A percentile compares a stretch with the other conserved stretches of the same genome.
Evolutionary conservation across 345 rosid genomes (phyloP).

Genomic region (Brassica carinata): DNA sequence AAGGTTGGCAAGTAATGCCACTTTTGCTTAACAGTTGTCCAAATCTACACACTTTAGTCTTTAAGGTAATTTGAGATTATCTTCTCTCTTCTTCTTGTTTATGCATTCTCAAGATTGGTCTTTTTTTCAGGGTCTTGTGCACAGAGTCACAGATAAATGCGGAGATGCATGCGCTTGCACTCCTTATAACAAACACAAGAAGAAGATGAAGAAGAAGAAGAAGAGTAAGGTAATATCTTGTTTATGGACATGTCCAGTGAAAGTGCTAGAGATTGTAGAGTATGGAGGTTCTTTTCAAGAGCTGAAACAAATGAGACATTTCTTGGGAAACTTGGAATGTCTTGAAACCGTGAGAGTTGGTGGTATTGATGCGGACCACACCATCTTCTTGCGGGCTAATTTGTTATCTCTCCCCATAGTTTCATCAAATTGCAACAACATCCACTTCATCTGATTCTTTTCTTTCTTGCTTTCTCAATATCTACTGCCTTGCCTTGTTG

Average conservation of each 20-base stretch:
- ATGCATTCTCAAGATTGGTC: not conserved
- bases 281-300: not conserved
- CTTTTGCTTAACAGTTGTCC: not conserved
- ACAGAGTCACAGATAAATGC: not conserved
- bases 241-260: not conserved
- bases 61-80: not conserved
- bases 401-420: not conserved
- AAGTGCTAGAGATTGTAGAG: not conserved
- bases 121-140: not conserved
- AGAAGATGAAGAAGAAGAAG: not conserved
- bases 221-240: not conserved
- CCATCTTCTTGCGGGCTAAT: not conserved
- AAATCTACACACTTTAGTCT: not conserved
- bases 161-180: not conserved
- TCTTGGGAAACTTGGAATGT: not conserved
- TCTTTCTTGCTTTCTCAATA: not conserved
- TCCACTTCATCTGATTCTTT: not conserved
- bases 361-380: not conserved
- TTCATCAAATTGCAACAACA: not conserved
- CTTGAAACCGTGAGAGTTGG: not conserved
- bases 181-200: not conserved
- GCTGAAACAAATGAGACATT: not conserved
- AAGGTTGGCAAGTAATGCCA: not conserved
- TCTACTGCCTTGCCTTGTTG: not conserved
- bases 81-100: not conserved